These are phyloP conservation scores for Exophiala oligosperma DNA, from an alignment of 2,329 filamentous ascomycete genomes.

Conservation along the genomic window DNA sequence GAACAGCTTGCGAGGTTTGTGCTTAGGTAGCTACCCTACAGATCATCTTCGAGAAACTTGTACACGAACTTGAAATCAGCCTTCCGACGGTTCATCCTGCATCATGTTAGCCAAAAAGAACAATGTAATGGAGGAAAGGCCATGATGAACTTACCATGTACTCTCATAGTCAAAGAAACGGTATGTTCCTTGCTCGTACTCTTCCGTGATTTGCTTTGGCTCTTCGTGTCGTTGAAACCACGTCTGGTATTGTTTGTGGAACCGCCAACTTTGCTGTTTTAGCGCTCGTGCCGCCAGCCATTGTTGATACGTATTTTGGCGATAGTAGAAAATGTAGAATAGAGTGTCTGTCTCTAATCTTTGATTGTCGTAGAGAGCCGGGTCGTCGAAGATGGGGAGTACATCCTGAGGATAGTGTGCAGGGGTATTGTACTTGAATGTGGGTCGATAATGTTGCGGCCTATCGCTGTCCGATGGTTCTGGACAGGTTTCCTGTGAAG, in stretches of 20 bases:
- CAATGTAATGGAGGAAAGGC: constrained; percentile 16
- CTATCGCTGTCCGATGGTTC: constrained; percentile 78
- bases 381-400: constrained; percentile 88
- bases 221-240: constrained; percentile 99
- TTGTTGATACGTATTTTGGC: constrained; percentile 93
- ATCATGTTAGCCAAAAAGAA: constrained; percentile 19
- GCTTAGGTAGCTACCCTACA: constrained; percentile 45
- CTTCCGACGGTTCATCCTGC: constrained; percentile 97
- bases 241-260: constrained; percentile 99
- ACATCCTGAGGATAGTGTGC: constrained; percentile 90
- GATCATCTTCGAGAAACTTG: constrained; percentile 94
- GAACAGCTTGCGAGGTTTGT: constrained; percentile 6
- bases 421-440: constrained; percentile 74
- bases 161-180: constrained; percentile 99
- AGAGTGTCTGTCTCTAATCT: constrained; percentile 93
- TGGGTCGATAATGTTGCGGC: constrained; percentile 79
- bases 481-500: constrained; percentile 72
- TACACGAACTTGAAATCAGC: constrained; percentile 98
- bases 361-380: constrained; percentile 70
- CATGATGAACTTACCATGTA: constrained; percentile 72
- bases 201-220: constrained; percentile 96
- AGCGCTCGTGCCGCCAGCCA: constrained; percentile 94
- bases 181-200: constrained; percentile 98
- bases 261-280: constrained; percentile 97
- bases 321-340: constrained; percentile 99